Percentiles rank a stretch among this genome's conserved stretches.
Conservation (phyloP, 768 basidiomycete genomes). For the Termitomyces bulborhizus region DNA sequence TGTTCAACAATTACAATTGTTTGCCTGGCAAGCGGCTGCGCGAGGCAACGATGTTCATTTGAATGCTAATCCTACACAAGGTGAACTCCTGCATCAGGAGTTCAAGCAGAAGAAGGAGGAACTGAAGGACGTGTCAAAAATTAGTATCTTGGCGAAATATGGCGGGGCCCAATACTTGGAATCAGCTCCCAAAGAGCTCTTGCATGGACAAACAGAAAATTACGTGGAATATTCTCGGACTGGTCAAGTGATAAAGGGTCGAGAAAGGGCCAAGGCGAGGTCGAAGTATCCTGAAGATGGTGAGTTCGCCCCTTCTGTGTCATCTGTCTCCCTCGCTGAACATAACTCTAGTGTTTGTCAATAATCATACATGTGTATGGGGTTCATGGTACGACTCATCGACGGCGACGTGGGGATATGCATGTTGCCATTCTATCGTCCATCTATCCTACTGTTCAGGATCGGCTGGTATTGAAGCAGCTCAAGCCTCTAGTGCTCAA, state of each 20-base stretch:
- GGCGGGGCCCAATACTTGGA: constrained; percentile 93
- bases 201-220: constrained; percentile 94
- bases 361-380: constrained; percentile 97
- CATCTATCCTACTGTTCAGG: constrained; percentile 93
- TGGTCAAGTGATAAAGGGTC: constrained; percentile 87
- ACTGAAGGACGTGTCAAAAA: constrained; percentile 82
- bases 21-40: constrained; percentile 94
- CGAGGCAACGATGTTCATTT: constrained; percentile 94
- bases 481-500: constrained; percentile 69
- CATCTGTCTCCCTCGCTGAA: not conserved
- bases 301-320: constrained; percentile 30
- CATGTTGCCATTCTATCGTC: constrained; percentile 85
- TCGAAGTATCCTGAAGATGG: constrained; percentile 98
- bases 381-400: constrained; percentile 86
- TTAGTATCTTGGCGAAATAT: constrained; percentile 86
- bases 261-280: constrained; percentile 77
- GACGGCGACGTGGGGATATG: constrained; percentile 82
- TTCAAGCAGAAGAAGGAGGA: constrained; percentile 91
- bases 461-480: constrained; percentile 72
- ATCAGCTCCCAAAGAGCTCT: constrained; percentile 82
- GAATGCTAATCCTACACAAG: constrained; percentile 95
- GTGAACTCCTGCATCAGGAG: constrained; percentile 85
- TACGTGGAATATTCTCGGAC: constrained; percentile 96
- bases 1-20: constrained; percentile 88
- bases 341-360: constrained; percentile 59